Base-by-base conservation (phyloP, 805 yeast genomes). In the Wickerhamomyces bovis region DNA sequence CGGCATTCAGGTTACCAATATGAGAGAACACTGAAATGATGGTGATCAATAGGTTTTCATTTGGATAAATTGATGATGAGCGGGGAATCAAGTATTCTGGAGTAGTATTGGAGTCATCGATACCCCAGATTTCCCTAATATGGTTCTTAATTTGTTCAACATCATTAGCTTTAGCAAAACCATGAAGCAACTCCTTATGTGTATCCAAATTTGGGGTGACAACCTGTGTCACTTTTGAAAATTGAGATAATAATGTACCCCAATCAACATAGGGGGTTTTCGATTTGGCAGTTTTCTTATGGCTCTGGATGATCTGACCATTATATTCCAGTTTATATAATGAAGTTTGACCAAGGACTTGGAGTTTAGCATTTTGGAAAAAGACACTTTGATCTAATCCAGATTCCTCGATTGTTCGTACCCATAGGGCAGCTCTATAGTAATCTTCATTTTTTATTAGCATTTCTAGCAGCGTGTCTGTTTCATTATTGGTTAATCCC, bases 111-210 rank as follows among this genome's bases (percentile, higher is more conserved):
- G 28, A 22, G 15, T 38, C 45, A 25, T 31, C 33, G 15, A 58
- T 50, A 6, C 61, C 62, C 62, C 62, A 58, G 0, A 55, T 47
- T 39, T 48, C 39, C 7, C 39, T 18, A 15, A 58, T 50, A 18
- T 58, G 57, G 6, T 38, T 19, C 42, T 54, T 50, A 11, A 55
- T 52, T n/a, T 53, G 61, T 8, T 44, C 26, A 10, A 58, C 33
- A 16, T 48, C 50, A 3, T 54, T 55, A 23, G 41, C 21, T 23
- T 50, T 49, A 3, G 51, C 53, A 42, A 57, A 55, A 3, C 62
- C 62, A 40, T 50, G 41, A 11, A 58, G 45, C 19, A 56, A 38
- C n/a, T 52, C 53, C 36, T 44, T 55, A 42, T 58, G 58, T 6
- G 58, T 48, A 4, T 49, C 38, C 23, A 56, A 16, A 35, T 57